phyloP scores from a whole-genome alignment of 2,329 filamentous ascomycete genomes.

The Aureobasidium sp. region DNA sequence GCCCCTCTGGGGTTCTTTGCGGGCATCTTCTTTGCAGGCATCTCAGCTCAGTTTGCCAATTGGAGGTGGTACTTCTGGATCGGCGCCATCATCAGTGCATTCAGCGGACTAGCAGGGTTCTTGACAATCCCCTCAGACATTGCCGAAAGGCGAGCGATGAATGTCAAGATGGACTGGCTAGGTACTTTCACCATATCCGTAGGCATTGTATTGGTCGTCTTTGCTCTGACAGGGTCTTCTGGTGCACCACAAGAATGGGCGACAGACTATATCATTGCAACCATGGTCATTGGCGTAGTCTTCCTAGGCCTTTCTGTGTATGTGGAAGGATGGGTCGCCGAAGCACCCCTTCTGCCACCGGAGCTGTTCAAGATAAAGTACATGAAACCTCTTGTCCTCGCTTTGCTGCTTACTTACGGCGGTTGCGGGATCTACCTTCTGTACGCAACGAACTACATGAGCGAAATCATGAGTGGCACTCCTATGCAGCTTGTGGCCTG shows the following conservation, averaged over 20 bases:
- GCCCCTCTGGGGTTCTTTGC: conserved; percentile 49
- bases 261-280: conserved; percentile 63
- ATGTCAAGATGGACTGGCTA: conserved; percentile 60
- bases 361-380: conserved; percentile 62
- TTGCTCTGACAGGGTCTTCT: conserved; percentile 64
- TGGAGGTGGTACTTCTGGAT: conserved; percentile 66
- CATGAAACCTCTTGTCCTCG: conserved; percentile 55
- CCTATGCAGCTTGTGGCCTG: conserved; percentile 59
- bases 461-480: conserved; percentile 49
- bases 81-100: conserved; percentile 44
- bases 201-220: conserved; percentile 62
- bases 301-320: conserved; percentile 56
- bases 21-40: conserved; percentile 58
- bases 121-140: conserved; percentile 44
- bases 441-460: conserved; percentile 61
- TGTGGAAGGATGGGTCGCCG: conserved; percentile 62
- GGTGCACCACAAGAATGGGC: conserved; percentile 61
- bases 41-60: conserved; percentile 44
- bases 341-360: conserved; percentile 59
- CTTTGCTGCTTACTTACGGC: conserved; percentile 60
- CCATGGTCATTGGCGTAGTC: conserved; percentile 54
- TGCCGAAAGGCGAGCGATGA: conserved; percentile 26
- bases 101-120: conserved; percentile 38
- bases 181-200: conserved; percentile 53
- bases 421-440: conserved; percentile 60